Percentiles rank a stretch among this genome's conserved stretches.
phyloP scores from a whole-genome alignment of 768 basidiomycete genomes.

The Boletus tylopilopsis region DNA sequence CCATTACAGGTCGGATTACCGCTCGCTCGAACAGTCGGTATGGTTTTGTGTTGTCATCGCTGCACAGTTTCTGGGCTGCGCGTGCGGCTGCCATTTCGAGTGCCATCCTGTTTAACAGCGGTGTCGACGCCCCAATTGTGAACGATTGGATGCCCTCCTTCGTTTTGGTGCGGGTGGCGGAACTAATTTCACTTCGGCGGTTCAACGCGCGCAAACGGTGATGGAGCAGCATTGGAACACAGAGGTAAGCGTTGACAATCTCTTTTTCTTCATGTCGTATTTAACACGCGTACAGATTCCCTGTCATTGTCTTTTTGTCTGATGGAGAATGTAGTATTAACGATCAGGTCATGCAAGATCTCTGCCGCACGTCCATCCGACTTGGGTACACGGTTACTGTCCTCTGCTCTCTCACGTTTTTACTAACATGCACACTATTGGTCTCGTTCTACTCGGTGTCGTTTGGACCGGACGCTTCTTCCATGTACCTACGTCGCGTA shows the following conservation, averaged over 20 bases:
- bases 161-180: conserved; percentile 28
- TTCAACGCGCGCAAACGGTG: conserved; percentile 31
- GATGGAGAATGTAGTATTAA: conserved; percentile 45
- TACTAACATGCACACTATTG: not conserved
- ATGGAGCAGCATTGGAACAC: conserved; percentile 50
- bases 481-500: conserved; percentile 43
- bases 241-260: conserved; percentile 36
- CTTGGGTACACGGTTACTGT: conserved; percentile 36
- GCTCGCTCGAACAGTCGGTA: conserved; percentile 43
- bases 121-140: conserved; percentile 21
- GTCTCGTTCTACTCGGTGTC: conserved; percentile 58
- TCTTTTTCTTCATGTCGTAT: not conserved
- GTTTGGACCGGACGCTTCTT: conserved; percentile 39
- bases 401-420: not conserved
- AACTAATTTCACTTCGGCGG: conserved; percentile 44
- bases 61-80: conserved; percentile 55
- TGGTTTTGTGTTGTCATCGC: conserved; percentile 57
- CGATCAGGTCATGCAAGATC: conserved; percentile 36
- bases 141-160: conserved; percentile 47
- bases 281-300: conserved; percentile 4
- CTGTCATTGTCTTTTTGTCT: conserved; percentile 33
- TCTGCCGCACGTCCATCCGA: conserved; percentile 40
- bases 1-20: conserved; percentile 36
- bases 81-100: conserved; percentile 37
- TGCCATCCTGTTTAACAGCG: conserved; percentile 43